A percentile compares a stretch with the other conserved stretches of the same genome.
Evolutionary conservation across 345 rosid species (phyloP).

Genomic region (Crucihimalaya himalaica): DNA sequence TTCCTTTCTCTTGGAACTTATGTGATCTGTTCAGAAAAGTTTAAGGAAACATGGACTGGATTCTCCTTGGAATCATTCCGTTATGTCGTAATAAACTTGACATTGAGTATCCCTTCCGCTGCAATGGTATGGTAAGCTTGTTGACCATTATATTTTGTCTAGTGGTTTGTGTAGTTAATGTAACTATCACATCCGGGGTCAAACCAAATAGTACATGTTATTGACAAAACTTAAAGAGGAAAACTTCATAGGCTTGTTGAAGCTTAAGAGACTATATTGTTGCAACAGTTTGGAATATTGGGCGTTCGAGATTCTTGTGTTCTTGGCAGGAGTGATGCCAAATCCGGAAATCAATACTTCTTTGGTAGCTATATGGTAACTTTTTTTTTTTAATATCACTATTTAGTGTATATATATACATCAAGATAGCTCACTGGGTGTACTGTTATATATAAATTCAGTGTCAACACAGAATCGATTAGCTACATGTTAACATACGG

Average conservation of each 20-base stretch:
- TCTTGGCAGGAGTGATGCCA: slow-evolving; percentile 73
- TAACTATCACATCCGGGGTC: neutral
- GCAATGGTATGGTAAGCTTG: slow-evolving; percentile 74
- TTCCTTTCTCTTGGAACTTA: slow-evolving; percentile 48
- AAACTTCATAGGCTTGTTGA: neutral
- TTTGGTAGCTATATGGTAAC: slow-evolving; percentile 70
- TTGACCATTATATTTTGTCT: neutral
- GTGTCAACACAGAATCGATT: slow-evolving; percentile 62
- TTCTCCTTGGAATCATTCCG: slow-evolving; percentile 47
- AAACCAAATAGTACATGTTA: neutral
- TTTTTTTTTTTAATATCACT: neutral
- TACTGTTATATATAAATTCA: slow-evolving; percentile 9
- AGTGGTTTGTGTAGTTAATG: neutral
- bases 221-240: neutral
- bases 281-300: slow-evolving; percentile 62
- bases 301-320: slow-evolving; percentile 82
- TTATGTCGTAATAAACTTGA: slow-evolving; percentile 43
- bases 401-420: neutral
- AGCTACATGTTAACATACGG: slow-evolving; percentile 73
- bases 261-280: slow-evolving; percentile 13
- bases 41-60: slow-evolving; percentile 63
- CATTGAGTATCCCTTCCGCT: slow-evolving; percentile 66
- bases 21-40: slow-evolving; percentile 45
- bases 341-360: slow-evolving; percentile 61
- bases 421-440: neutral